Conservation (phyloP, 371 early-diverging fungal genomes). For the Chytridiales sp. region DNA sequence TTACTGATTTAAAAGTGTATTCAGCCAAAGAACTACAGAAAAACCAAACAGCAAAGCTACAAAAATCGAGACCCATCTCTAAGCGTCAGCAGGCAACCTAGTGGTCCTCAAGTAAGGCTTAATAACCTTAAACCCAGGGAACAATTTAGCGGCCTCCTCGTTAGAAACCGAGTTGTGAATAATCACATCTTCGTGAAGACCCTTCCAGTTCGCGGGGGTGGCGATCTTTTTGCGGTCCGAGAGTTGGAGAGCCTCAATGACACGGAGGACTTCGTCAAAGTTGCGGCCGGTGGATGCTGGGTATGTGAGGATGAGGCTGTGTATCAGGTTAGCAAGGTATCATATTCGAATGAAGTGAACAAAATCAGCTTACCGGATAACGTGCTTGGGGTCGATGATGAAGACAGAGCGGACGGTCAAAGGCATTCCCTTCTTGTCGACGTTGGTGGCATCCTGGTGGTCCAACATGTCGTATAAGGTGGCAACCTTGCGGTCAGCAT, state of each 20-base stretch:
- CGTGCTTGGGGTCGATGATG: conserved; percentile 90
- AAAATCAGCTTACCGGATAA: too few relatives aligned
- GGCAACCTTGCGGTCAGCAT: conserved; percentile 50
- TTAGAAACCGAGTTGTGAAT: conserved; percentile 81
- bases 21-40: too few relatives aligned
- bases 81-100: too few relatives aligned
- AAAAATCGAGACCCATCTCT: too few relatives aligned
- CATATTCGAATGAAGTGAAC: too few relatives aligned
- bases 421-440: conserved; percentile 83
- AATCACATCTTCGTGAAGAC: conserved; percentile 80
- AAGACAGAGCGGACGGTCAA: conserved; percentile 95
- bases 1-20: too few relatives aligned
- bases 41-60: too few relatives aligned
- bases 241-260: conserved; percentile 88
- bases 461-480: conserved; percentile 94
- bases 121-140: conserved; percentile 77
- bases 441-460: conserved; percentile 85
- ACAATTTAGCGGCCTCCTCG: conserved; percentile 75
- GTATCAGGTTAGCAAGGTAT: too few relatives aligned
- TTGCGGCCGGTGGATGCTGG: conserved; percentile 83
- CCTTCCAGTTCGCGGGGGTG: conserved; percentile 93
- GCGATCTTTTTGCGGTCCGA: conserved; percentile 83
- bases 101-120: conserved; percentile 81
- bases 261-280: conserved; percentile 93
- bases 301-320: conserved; percentile 81